These are phyloP conservation scores for Cystoisospora suis DNA, from an alignment of 169 alveolate genomes.

Conservation along the genomic window DNA sequence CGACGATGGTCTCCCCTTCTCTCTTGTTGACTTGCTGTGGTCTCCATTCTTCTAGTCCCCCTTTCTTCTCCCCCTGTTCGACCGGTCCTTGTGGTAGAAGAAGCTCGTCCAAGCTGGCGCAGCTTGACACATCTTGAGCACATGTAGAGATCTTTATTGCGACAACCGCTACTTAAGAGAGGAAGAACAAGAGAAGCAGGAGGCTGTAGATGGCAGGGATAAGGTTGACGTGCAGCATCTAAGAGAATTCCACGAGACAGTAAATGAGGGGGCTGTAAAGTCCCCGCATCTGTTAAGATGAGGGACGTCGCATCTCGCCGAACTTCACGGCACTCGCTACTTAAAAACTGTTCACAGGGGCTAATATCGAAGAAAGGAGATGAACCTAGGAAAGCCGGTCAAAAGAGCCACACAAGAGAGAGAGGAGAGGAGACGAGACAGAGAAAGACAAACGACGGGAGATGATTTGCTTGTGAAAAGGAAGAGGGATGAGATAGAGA, in stretches of 20 bases:
- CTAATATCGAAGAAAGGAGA: background rate
- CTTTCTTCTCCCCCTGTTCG: background rate
- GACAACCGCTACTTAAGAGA: slow-evolving; percentile 12
- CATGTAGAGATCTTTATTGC: background rate
- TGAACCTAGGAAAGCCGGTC: background rate
- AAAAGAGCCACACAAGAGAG: background rate
- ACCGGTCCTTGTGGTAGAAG: background rate
- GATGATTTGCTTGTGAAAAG: background rate
- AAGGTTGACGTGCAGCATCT: slow-evolving; percentile 29
- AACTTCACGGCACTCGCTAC: slow-evolving; percentile 20
- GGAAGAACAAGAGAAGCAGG: slow-evolving; percentile 9
- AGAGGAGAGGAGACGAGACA: background rate
- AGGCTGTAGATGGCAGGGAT: slow-evolving; percentile 25
- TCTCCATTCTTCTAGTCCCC: no score
- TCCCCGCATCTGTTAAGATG: background rate
- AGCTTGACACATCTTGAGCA: slow-evolving; percentile 8
- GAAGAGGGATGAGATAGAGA: background rate
- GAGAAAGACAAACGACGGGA: background rate
- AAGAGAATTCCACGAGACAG: slow-evolving; percentile 1
- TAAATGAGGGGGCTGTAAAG: slow-evolving; percentile 5
- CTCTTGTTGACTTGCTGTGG: no score
- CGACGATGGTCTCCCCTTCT: no score
- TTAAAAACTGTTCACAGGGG: slow-evolving; percentile 21
- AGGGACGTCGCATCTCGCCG: slow-evolving; percentile 1
- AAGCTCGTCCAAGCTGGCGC: slow-evolving; percentile 19